Evolutionary conservation across 2,329 filamentous ascomycete genomes (phyloP).

Genomic region (Trichoderma semiorbis): DNA sequence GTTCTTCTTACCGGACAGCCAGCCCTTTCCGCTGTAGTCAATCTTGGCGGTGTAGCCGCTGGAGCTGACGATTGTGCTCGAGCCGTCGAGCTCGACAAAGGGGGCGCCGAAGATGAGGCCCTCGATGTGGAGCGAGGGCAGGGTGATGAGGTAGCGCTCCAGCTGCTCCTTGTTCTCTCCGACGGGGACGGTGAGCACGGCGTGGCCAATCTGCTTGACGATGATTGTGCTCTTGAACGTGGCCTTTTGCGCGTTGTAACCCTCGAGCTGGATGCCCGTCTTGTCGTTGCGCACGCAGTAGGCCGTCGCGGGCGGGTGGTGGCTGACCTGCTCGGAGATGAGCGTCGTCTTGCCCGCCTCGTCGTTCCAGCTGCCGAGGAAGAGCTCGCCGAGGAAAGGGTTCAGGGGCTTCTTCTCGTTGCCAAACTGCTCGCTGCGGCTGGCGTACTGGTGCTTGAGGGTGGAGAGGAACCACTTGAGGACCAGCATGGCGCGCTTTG

Average conservation of each 20-base stretch:
- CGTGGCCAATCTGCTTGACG: conserved; percentile 92
- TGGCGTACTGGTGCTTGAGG: conserved; percentile 78
- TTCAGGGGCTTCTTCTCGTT: conserved; percentile 98
- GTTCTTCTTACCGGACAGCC: conserved; percentile 96
- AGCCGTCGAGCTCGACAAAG: conserved; percentile 85
- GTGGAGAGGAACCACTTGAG: conserved; percentile 95
- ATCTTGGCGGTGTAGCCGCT: conserved; percentile 85
- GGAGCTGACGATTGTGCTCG: conserved; percentile 80
- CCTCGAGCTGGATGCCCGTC: conserved; percentile 73
- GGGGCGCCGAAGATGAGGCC: conserved; percentile 82
- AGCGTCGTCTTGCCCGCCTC: conserved; percentile 77
- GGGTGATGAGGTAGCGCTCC: conserved; percentile 84
- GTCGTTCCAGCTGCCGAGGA: conserved; percentile 87
- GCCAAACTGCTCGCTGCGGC: conserved; percentile 71
- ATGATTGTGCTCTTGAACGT: conserved; percentile 92
- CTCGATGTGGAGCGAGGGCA: conserved; percentile 90
- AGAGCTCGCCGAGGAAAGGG: conserved; percentile 92
- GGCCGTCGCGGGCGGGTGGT: conserved; percentile 92
- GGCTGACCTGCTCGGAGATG: conserved; percentile 90
- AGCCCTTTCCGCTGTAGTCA: conserved; percentile 90
- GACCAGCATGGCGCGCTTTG: conserved; percentile 81
- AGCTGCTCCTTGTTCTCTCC: conserved; percentile 35
- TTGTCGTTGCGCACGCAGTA: conserved; percentile 88
- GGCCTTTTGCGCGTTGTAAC: conserved; percentile 95
- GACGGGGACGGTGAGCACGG: conserved; percentile 69